Conservation (phyloP, 2,329 filamentous ascomycete species). For the Diaporthe sp. region DNA sequence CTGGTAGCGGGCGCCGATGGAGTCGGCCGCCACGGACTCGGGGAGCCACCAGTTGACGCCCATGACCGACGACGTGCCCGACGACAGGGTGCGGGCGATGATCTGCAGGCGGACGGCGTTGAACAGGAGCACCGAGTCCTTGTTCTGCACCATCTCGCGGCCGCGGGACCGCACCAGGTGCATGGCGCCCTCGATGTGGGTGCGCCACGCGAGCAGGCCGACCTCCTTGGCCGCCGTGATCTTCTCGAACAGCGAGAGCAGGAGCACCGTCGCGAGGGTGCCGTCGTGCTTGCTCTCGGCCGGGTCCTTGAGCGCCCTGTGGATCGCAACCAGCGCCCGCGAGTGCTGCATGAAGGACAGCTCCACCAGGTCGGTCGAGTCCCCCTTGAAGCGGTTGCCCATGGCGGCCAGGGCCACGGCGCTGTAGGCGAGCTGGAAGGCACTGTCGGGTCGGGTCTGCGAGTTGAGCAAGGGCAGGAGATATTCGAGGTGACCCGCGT, state of each 20-base stretch:
- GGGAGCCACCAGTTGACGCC: slow-evolving; percentile 72
- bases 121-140: slow-evolving; percentile 68
- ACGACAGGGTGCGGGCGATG: slow-evolving; percentile 70
- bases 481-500: slow-evolving; percentile 70
- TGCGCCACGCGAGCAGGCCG: slow-evolving; percentile 71
- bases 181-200: slow-evolving; percentile 73
- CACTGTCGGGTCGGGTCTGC: slow-evolving; percentile 56
- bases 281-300: slow-evolving; percentile 64
- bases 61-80: slow-evolving; percentile 66
- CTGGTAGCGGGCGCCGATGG: slow-evolving; percentile 61
- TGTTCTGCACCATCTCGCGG: slow-evolving; percentile 66
- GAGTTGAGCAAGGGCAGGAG: slow-evolving; percentile 67
- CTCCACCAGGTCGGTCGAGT: slow-evolving; percentile 51
- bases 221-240: slow-evolving; percentile 69
- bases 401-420: slow-evolving; percentile 72
- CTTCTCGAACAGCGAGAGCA: slow-evolving; percentile 71
- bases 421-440: slow-evolving; percentile 69
- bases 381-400: slow-evolving; percentile 62
- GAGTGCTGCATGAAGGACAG: slow-evolving; percentile 66
- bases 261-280: slow-evolving; percentile 70
- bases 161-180: slow-evolving; percentile 71
- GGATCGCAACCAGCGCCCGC: slow-evolving; percentile 66
- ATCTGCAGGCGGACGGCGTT: slow-evolving; percentile 73
- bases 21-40: slow-evolving; percentile 63
- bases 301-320: slow-evolving; percentile 66